These are phyloP conservation scores for Chloris gayana DNA, from an alignment of 176 grass and related monocot species.

Conservation along the genomic window DNA sequence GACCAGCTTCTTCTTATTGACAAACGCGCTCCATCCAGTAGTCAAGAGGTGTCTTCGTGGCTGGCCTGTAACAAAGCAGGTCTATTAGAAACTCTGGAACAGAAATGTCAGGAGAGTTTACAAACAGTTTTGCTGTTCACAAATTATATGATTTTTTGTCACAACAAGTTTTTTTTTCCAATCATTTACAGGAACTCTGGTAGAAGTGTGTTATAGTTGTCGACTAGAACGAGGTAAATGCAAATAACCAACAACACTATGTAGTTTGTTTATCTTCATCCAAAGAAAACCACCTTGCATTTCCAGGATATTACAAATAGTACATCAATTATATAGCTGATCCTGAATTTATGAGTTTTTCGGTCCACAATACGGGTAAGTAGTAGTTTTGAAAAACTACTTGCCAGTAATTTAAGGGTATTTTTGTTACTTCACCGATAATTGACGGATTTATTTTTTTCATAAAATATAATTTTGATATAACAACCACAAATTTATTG, in stretches of 20 bases:
- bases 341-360: too few species aligned
- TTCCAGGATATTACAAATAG: not conserved
- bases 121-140: not conserved
- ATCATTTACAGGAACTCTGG: not conserved
- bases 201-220: not conserved
- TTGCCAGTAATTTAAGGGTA: too few species aligned
- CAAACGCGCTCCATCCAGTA: conserved; percentile 88
- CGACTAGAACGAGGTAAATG: conserved; percentile 8
- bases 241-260: not conserved
- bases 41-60: conserved; percentile 88
- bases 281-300: conserved; percentile 2
- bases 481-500: too few species aligned
- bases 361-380: too few species aligned
- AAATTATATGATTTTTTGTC: not conserved
- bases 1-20: conserved; percentile 83
- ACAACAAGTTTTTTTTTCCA: not conserved
- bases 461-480: too few species aligned
- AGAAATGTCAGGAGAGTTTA: not conserved
- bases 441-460: too few species aligned
- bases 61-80: conserved; percentile 66
- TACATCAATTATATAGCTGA: not conserved
- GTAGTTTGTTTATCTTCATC: not conserved
- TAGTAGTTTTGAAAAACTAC: too few species aligned
- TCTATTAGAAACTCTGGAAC: conserved; percentile 24
- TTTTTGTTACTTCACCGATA: too few species aligned